phyloP scores from a whole-genome alignment of 768 basidiomycete genomes.

The Lactarius quietus region DNA sequence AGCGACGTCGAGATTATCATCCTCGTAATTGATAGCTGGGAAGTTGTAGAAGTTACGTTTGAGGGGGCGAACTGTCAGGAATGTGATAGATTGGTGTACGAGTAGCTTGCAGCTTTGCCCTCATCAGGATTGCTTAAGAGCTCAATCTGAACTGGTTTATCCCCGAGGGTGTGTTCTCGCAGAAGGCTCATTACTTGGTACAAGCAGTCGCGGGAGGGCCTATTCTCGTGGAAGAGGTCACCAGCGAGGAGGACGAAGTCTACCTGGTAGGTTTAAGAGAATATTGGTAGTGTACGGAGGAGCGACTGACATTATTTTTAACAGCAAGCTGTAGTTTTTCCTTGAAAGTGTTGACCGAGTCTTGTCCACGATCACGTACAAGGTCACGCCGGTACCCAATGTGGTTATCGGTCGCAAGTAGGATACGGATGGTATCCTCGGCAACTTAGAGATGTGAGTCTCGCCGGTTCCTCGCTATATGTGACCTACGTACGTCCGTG shows the following conservation, averaged over 20 bases:
- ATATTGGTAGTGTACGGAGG: conserved; percentile 11
- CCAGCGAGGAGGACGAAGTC: conserved; percentile 95
- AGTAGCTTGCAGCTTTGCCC: conserved; percentile 79
- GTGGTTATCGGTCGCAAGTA: conserved; percentile 95
- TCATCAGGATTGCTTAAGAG: conserved; percentile 90
- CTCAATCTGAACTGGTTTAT: conserved; percentile 87
- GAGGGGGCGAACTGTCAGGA: conserved; percentile 1
- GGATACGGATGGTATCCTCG: conserved; percentile 71
- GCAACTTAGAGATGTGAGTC: conserved; percentile 35
- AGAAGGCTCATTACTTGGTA: conserved; percentile 87
- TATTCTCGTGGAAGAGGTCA: conserved; percentile 97
- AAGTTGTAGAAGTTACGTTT: conserved; percentile 51
- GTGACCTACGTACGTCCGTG: conserved; percentile 13
- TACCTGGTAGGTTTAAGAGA: conserved; percentile 50
- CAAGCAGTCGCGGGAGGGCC: conserved; percentile 85
- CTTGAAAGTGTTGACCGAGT: conserved; percentile 91
- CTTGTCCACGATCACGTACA: conserved; percentile 94
- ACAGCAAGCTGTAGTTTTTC: conserved; percentile 91
- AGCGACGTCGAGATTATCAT: conserved; percentile 88
- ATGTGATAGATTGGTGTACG: conserved; percentile 47
- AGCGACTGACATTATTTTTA: conserved; percentile 68
- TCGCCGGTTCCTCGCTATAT: neutral
- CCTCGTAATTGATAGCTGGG: conserved; percentile 96
- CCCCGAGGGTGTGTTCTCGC: conserved; percentile 85
- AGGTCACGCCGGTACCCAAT: conserved; percentile 95